Evolutionary conservation across 441 rosid genomes (phyloP).

Genomic region (Mallotus repandus): DNA sequence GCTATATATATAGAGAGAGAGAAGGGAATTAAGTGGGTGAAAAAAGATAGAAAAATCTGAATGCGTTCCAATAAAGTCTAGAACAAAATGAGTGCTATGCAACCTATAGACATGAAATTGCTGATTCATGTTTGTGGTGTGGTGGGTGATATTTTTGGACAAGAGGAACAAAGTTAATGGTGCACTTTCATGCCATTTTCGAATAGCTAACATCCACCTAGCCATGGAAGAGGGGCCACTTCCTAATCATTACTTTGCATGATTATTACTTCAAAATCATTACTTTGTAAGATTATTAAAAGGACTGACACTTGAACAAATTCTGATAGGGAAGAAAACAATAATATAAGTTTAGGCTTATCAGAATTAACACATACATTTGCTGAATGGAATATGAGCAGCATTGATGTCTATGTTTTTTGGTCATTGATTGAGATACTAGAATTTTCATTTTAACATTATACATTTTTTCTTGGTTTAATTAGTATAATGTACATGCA

Average conservation of each 20-base stretch:
- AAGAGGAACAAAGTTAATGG: not conserved
- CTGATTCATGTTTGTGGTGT: not conserved
- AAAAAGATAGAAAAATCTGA: constrained; percentile 14
- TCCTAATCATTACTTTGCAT: too few species aligned
- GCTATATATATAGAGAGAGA: too few species aligned
- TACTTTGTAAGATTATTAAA: not conserved
- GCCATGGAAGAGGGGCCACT: not conserved
- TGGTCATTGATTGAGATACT: too few species aligned
- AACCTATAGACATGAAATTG: not conserved
- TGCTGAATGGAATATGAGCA: too few species aligned
- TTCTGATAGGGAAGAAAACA: not conserved
- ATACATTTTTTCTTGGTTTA: too few species aligned
- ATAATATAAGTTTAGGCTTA: not conserved
- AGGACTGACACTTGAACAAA: not conserved
- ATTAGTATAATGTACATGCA: too few species aligned
- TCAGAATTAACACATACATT: not conserved
- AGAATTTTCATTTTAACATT: too few species aligned
- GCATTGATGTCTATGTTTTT: too few species aligned
- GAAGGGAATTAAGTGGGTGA: too few species aligned
- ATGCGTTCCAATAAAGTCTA: constrained; percentile 11
- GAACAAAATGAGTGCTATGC: not conserved
- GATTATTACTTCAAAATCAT: constrained; percentile 2
- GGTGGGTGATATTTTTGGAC: not conserved
- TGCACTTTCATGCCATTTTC: not conserved
- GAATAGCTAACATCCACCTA: not conserved